Conservation (phyloP, 2,329 filamentous ascomycete species). For the Leptosphaerulina australis region DNA sequence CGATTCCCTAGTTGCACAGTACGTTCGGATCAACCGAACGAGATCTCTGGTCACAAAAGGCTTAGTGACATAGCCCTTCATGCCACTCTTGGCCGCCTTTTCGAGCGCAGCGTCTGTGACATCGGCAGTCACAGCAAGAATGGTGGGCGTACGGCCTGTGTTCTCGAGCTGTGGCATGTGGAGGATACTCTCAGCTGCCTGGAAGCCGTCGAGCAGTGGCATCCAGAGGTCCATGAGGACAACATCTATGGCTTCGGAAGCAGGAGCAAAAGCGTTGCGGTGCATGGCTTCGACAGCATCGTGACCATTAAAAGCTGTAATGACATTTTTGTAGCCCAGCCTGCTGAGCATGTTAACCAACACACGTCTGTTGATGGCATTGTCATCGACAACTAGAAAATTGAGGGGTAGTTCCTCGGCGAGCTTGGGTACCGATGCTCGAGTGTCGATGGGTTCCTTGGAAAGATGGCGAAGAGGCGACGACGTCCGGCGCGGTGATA, state of each 20-base stretch:
- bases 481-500: conserved; percentile 37
- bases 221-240: conserved; percentile 80
- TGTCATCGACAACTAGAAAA: conserved; percentile 74
- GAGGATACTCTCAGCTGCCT: conserved; percentile 69
- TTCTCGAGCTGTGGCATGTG: conserved; percentile 52
- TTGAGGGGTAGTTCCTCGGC: conserved; percentile 68
- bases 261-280: conserved; percentile 39
- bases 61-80: conserved; percentile 72
- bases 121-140: conserved; percentile 70
- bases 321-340: conserved; percentile 67
- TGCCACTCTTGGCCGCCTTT: conserved; percentile 65
- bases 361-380: conserved; percentile 72
- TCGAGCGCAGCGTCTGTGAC: conserved; percentile 68
- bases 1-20: conserved; percentile 41
- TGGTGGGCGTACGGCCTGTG: conserved; percentile 45
- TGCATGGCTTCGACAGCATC: conserved; percentile 69
- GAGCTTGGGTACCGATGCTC: conserved; percentile 41
- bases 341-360: conserved; percentile 70
- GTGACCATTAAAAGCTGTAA: conserved; percentile 70
- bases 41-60: conserved; percentile 68
- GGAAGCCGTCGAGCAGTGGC: conserved; percentile 74
- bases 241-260: conserved; percentile 59
- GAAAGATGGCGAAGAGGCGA: conserved; percentile 37
- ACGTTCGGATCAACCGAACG: conserved; percentile 63
- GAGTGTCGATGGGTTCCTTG: conserved; percentile 35